These are phyloP conservation scores for Penicillium silybi DNA, from an alignment of 495 filamentous ascomycete species.

Conservation along the genomic window DNA sequence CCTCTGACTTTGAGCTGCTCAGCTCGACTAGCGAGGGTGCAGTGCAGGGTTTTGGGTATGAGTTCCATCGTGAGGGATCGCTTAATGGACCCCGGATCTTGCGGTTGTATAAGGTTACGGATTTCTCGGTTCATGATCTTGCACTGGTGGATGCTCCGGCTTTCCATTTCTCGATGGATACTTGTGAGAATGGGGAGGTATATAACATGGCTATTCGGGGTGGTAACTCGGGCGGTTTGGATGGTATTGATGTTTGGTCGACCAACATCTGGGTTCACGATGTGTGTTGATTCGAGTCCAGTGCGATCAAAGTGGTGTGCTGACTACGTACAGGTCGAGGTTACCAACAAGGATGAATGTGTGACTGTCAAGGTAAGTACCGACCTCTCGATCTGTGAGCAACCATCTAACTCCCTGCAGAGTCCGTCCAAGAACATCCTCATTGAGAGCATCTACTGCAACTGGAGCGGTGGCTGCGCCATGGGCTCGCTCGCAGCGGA, in stretches of 20 bases:
- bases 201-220: constrained; percentile 55
- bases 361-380: constrained; percentile 45
- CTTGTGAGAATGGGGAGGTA: constrained; percentile 43
- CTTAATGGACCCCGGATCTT: constrained; percentile 33
- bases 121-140: constrained; percentile 51
- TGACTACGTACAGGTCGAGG: constrained; percentile 36
- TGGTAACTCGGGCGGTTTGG: constrained; percentile 43
- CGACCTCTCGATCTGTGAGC: neutral
- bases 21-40: constrained; percentile 45
- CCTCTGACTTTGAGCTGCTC: constrained; percentile 50
- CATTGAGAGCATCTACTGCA: constrained; percentile 56
- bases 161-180: constrained; percentile 49
- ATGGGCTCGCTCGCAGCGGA: constrained; percentile 45
- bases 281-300: constrained; percentile 18
- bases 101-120: constrained; percentile 34
- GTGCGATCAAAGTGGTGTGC: neutral
- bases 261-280: constrained; percentile 52
- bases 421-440: constrained; percentile 47
- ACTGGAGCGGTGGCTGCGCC: constrained; percentile 52
- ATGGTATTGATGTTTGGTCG: constrained; percentile 50
- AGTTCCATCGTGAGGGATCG: constrained; percentile 27
- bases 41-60: constrained; percentile 50
- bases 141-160: constrained; percentile 48
- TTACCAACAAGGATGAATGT: constrained; percentile 55
- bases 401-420: constrained; percentile 15